Percentiles rank a stretch among this genome's conserved stretches.
Conservation (phyloP, 345 rosid genomes). For the Sonneratia alba region DNA sequence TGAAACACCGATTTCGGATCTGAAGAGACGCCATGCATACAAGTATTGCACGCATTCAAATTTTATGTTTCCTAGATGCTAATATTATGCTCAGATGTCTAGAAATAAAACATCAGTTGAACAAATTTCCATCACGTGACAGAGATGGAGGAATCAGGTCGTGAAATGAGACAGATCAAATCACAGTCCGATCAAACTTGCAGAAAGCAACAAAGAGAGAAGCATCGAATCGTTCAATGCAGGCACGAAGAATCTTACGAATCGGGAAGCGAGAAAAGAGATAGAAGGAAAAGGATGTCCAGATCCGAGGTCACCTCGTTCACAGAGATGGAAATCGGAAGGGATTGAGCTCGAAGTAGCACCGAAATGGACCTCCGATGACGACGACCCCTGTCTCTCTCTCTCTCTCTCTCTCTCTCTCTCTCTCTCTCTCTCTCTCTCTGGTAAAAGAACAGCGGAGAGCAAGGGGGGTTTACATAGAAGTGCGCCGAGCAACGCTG, state of each 20-base stretch:
- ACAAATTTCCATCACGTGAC: no score
- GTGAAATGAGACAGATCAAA: no score
- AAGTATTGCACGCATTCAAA: no score
- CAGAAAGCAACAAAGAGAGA: no score
- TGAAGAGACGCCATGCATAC: no score
- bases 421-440: not conserved
- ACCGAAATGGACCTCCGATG: not conserved
- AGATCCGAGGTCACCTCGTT: not conserved
- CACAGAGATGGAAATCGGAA: not conserved
- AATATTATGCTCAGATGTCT: no score
- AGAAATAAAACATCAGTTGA: no score
- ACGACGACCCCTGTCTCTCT: not conserved
- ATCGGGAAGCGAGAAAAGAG: not conserved
- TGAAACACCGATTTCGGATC: no score
- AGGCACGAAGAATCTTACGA: not conserved
- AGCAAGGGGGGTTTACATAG: constrained; percentile 12
- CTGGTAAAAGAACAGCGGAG: constrained; percentile 1
- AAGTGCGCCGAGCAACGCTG: constrained; percentile 9
- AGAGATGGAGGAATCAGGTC: no score
- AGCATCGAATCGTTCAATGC: no score
- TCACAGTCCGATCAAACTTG: no score
- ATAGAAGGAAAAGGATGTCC: not conserved
- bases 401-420: not conserved
- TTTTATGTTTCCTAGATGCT: no score
- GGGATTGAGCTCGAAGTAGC: constrained; percentile 3